These are phyloP conservation scores for Metarhizium anisopliae DNA, from an alignment of 2,329 filamentous ascomycete species.

Conservation along the genomic window DNA sequence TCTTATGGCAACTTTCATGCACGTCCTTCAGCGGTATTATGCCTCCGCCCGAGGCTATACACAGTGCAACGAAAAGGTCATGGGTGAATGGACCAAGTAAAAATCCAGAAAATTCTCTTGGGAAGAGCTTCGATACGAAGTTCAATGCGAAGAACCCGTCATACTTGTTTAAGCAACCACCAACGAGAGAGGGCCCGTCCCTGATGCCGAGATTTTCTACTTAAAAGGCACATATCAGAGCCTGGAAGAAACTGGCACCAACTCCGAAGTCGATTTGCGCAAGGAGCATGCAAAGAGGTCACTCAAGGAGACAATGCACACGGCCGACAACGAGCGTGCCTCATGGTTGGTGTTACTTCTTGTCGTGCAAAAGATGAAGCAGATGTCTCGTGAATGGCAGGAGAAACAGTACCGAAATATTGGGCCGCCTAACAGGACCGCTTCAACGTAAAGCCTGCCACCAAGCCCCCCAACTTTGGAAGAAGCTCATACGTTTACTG, in stretches of 20 bases:
- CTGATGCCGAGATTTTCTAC: constrained; percentile 22
- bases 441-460: constrained; percentile 3
- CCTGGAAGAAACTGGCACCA: constrained; percentile 23
- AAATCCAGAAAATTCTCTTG: constrained; percentile 31
- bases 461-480: constrained; percentile 15
- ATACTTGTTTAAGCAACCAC: constrained; percentile 10
- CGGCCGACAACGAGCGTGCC: constrained; percentile 41
- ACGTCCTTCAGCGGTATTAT: too few species aligned
- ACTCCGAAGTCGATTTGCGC: constrained; percentile 20
- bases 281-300: constrained; percentile 16
- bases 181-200: constrained; percentile 29
- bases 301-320: constrained; percentile 33
- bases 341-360: constrained; percentile 28
- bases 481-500: constrained; percentile 26
- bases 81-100: constrained; percentile 34
- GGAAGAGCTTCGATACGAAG: constrained; percentile 39
- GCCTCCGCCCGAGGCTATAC: constrained; percentile 39
- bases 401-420: constrained; percentile 17
- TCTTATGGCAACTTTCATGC: constrained; percentile 22
- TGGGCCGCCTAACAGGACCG: constrained; percentile 15
- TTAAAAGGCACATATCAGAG: constrained; percentile 30
- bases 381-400: constrained; percentile 38
- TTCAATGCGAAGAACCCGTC: constrained; percentile 39
- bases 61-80: constrained; percentile 37
- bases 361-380: constrained; percentile 35